Percentiles rank a stretch among this genome's conserved stretches.
These are phyloP conservation scores for Tulasnella sp. DNA, from an alignment of 768 basidiomycete genomes.

Conservation along the genomic window DNA sequence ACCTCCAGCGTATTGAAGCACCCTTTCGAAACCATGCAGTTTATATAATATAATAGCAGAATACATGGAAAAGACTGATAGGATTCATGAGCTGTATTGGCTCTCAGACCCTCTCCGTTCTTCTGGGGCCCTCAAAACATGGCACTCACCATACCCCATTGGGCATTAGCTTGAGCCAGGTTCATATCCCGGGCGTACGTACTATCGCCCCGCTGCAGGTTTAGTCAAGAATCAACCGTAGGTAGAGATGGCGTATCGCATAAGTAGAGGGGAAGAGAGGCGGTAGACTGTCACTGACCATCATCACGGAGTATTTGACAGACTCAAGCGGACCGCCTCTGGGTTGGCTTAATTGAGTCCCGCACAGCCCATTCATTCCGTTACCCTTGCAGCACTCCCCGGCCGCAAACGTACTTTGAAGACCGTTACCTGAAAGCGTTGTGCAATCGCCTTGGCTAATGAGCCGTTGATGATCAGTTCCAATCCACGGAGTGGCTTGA, in stretches of 20 bases:
- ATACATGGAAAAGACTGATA: too few relatives aligned
- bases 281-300: neutral
- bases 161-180: neutral
- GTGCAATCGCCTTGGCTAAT: constrained; percentile 9
- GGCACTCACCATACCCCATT: neutral
- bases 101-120: too few relatives aligned
- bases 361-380: neutral
- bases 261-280: neutral
- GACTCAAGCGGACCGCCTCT: neutral
- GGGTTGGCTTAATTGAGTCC: neutral
- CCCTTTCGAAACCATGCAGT: too few relatives aligned
- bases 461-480: neutral
- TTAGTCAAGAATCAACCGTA: neutral
- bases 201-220: neutral
- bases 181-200: neutral
- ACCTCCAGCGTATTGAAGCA: too few relatives aligned
- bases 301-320: neutral
- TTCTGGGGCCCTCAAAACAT: too few relatives aligned
- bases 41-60: too few relatives aligned
- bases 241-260: too few relatives aligned
- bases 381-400: neutral
- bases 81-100: too few relatives aligned
- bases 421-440: neutral
- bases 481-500: neutral
- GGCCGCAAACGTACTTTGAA: neutral